These are phyloP conservation scores for Phoenix roebelenii DNA, from an alignment of 176 grass and related monocot genomes.

Conservation along the genomic window DNA sequence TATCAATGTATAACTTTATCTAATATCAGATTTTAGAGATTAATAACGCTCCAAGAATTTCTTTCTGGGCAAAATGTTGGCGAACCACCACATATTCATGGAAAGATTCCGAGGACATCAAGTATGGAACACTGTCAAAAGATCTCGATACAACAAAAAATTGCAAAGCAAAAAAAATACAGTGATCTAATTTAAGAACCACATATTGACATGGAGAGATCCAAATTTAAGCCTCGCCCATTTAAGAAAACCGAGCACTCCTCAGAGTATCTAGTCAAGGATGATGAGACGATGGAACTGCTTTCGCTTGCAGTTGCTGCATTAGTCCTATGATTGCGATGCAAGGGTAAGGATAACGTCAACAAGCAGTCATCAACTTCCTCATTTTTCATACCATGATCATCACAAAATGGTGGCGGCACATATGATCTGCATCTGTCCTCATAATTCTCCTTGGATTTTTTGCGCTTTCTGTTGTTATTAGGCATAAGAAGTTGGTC, in stretches of 20 bases:
- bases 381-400: neutral
- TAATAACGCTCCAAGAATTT: too few species aligned
- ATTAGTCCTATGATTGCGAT: constrained; percentile 11
- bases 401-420: constrained; percentile 1
- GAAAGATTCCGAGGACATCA: too few species aligned
- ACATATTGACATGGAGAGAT: constrained; percentile 74
- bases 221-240: constrained; percentile 41
- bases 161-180: constrained; percentile 2
- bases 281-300: constrained; percentile 46
- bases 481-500: constrained; percentile 9
- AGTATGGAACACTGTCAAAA: too few species aligned
- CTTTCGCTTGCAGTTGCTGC: constrained; percentile 40
- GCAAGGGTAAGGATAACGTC: constrained; percentile 46
- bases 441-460: constrained; percentile 8
- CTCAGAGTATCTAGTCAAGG: constrained; percentile 38
- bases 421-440: neutral
- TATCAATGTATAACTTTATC: too few species aligned
- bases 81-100: too few species aligned
- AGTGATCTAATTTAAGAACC: constrained; percentile 30
- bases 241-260: constrained; percentile 37
- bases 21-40: too few species aligned
- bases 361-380: constrained; percentile 29
- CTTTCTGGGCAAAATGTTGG: too few species aligned
- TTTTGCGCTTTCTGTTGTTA: neutral
- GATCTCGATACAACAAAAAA: neutral